Percentiles rank a stretch among this genome's conserved stretches.
Conservation (phyloP, 129 eudicot genomes). For the Helianthus annuus region HanXRQr2.0-SUNRISE NC_035434.2:163561017-163561516, state of each 20-base stretch:
- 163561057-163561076: slow-evolving; percentile 40
- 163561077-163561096: slow-evolving; percentile 40
- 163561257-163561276: neutral
- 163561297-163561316: slow-evolving; percentile 75
- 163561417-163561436: neutral
- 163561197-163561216: slow-evolving; percentile 41
- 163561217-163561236: slow-evolving; percentile 28
- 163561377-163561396: slow-evolving; percentile 96
- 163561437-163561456: slow-evolving; percentile 1
- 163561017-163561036: slow-evolving; percentile 48
- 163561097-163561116: slow-evolving; percentile 40
- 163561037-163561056: slow-evolving; percentile 66
- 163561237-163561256: slow-evolving; percentile 33
- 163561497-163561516: no score
- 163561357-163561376: slow-evolving; percentile 87
- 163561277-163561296: slow-evolving; percentile 25
- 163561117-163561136: slow-evolving; percentile 56
- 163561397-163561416: slow-evolving; percentile 79
- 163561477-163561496: no score
- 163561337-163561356: slow-evolving; percentile 97
- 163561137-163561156: slow-evolving; percentile 71
- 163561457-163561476: no score
- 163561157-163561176: slow-evolving; percentile 13
- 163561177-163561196: slow-evolving; percentile 4
- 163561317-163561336: slow-evolving; percentile 90